Conservation (phyloP, 169 alveolate species). For the Cryptosporidium muris region DNA sequence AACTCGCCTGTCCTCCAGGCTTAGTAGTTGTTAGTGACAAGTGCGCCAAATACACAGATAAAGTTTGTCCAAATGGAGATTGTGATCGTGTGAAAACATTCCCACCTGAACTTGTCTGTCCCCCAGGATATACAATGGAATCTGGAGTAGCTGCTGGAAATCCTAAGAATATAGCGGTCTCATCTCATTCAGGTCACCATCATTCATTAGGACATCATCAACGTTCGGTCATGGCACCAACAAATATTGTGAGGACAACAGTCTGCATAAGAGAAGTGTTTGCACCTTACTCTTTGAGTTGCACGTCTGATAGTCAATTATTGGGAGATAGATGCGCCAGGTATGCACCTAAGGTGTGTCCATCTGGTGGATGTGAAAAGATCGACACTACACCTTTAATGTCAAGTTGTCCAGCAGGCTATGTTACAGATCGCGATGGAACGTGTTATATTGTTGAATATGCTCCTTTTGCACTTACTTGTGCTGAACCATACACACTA, state of each 20-base stretch:
- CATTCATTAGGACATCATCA: slow-evolving; percentile 31
- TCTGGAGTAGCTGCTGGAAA: slow-evolving; percentile 56
- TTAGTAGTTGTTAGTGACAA: slow-evolving; percentile 61
- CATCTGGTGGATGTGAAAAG: slow-evolving; percentile 70
- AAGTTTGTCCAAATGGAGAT: slow-evolving; percentile 71
- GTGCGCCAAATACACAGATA: slow-evolving; percentile 67
- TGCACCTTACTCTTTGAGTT: slow-evolving; percentile 65
- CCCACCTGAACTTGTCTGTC: slow-evolving; percentile 71
- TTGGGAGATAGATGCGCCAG: slow-evolving; percentile 72
- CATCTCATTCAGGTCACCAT: slow-evolving; percentile 40
- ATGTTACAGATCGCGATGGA: slow-evolving; percentile 68
- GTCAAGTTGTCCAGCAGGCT: slow-evolving; percentile 70
- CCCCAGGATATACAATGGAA: slow-evolving; percentile 72
- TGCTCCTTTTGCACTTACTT: slow-evolving; percentile 69
- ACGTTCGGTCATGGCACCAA: slow-evolving; percentile 11
- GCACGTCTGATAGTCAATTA: slow-evolving; percentile 54
- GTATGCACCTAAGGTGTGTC: slow-evolving; percentile 69
- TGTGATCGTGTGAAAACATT: slow-evolving; percentile 53
- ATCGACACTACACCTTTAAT: slow-evolving; percentile 63
- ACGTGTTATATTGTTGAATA: slow-evolving; percentile 70
- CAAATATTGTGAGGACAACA: slow-evolving; percentile 57
- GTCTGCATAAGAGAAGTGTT: slow-evolving; percentile 69
- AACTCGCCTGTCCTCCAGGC: slow-evolving; percentile 69
- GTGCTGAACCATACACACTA: slow-evolving; percentile 57
- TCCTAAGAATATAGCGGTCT: slow-evolving; percentile 11